A percentile compares a stretch with the other conserved stretches of the same genome.
Evolutionary conservation across 208 protist genomes (phyloP).

Genomic region (Herpetomonas tarakana): DNA sequence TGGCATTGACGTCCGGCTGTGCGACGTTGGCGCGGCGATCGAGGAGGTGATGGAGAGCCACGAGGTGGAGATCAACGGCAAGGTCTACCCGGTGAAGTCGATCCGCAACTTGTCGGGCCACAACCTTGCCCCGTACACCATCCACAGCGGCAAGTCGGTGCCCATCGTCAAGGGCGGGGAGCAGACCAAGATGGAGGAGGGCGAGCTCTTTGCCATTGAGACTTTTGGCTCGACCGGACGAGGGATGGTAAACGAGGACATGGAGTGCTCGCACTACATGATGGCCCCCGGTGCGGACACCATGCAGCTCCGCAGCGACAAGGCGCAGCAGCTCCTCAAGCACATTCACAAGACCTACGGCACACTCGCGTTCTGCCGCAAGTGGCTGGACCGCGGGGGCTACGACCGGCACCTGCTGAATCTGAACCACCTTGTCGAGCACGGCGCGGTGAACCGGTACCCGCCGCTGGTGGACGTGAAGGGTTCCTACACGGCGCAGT

Average conservation of each 20-base stretch:
- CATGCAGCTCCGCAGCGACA: slow-evolving; percentile 71
- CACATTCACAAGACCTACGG: slow-evolving; percentile 92
- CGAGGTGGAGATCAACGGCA: slow-evolving; percentile 96
- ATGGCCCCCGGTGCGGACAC: slow-evolving; percentile 78
- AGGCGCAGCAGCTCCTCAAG: slow-evolving; percentile 90
- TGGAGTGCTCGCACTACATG: slow-evolving; percentile 99
- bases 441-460: slow-evolving; percentile 93
- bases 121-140: slow-evolving; percentile 96
- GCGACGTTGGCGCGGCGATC: slow-evolving; percentile 95
- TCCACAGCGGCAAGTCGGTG: slow-evolving; percentile 99
- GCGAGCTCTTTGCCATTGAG: slow-evolving; percentile 99
- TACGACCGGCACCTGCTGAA: slow-evolving; percentile 89
- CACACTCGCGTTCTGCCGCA: slow-evolving; percentile 98
- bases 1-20: slow-evolving; percentile 95
- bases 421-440: slow-evolving; percentile 83
- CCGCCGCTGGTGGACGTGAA: slow-evolving; percentile 96
- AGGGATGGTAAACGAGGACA: slow-evolving; percentile 94
- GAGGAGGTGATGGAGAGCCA: slow-evolving; percentile 98
- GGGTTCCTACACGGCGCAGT: slow-evolving; percentile 98
- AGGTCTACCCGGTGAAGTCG: slow-evolving; percentile 93
- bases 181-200: slow-evolving; percentile 94
- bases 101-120: slow-evolving; percentile 99
- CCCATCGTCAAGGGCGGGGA: slow-evolving; percentile 97
- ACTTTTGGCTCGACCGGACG: slow-evolving; percentile 99
- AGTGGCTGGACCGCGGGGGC: slow-evolving; percentile 96